Conservation (phyloP, 257 asterid species). For the Solanum bulbocastanum region DNA sequence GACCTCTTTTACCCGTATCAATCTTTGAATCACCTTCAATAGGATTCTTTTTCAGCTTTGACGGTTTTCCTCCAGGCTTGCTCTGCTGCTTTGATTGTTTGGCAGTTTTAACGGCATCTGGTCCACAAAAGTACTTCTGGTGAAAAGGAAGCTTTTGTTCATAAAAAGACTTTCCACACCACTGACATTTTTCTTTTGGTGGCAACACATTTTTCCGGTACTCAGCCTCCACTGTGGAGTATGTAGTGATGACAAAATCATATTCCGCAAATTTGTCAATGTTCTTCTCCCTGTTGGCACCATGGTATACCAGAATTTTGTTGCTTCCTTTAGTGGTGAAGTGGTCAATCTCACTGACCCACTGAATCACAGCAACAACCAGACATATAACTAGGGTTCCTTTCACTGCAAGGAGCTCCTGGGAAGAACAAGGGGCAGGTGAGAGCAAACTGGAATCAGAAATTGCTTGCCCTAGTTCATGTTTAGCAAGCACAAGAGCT, state of each 20-base stretch:
- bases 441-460: constrained; percentile 18
- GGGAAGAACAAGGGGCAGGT: constrained; percentile 39
- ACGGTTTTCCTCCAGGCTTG: constrained; percentile 16
- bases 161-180: constrained; percentile 58
- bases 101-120: constrained; percentile 53
- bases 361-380: constrained; percentile 72
- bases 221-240: constrained; percentile 77
- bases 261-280: constrained; percentile 48
- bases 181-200: constrained; percentile 62
- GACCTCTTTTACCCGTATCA: constrained; percentile 10
- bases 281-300: constrained; percentile 58
- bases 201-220: constrained; percentile 75
- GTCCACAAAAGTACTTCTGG: constrained; percentile 73
- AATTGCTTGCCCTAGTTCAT: constrained; percentile 32
- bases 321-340: constrained; percentile 74
- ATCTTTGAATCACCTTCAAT: constrained; percentile 15
- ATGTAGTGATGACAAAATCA: constrained; percentile 87
- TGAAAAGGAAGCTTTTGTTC: constrained; percentile 46
- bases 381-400: constrained; percentile 91
- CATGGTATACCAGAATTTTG: constrained; percentile 78
- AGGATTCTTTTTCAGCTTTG: constrained; percentile 19
- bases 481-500: constrained; percentile 75
- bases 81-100: constrained; percentile 81
- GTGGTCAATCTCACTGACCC: constrained; percentile 82
- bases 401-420: constrained; percentile 41